A percentile compares a stretch with the other conserved stretches of the same genome.
Conservation (phyloP, 148 eudicot genomes). For the Cornus suecica region DNA sequence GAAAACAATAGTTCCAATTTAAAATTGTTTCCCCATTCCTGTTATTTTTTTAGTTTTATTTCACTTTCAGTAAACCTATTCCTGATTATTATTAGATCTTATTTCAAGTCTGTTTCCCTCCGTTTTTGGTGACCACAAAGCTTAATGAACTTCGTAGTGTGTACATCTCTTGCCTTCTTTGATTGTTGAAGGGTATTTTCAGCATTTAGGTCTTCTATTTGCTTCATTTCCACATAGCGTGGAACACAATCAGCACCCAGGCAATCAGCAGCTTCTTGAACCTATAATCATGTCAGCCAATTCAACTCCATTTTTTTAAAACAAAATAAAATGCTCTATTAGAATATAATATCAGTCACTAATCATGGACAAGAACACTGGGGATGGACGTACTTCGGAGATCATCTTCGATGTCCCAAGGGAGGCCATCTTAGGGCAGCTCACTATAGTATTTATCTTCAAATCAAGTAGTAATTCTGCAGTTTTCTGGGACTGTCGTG, state of each 20-base stretch:
- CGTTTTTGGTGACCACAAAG: constrained; percentile 1
- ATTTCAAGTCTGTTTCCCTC: background rate
- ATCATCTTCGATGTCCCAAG: constrained; percentile 64
- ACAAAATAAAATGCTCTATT: background rate
- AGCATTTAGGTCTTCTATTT: constrained; percentile 52
- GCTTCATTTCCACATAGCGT: constrained; percentile 72
- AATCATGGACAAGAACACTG: background rate
- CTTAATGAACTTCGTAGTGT: background rate
- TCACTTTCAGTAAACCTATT: background rate
- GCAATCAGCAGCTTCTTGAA: constrained; percentile 96
- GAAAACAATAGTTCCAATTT: background rate
- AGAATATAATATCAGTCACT: background rate
- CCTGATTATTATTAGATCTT: background rate
- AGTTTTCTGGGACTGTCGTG: constrained; percentile 81
- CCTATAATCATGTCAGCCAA: constrained; percentile 34
- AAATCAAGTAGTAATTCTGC: constrained; percentile 96
- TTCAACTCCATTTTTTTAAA: background rate
- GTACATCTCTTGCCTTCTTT: constrained; percentile 34
- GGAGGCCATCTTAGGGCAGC: constrained; percentile 64
- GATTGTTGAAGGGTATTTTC: constrained; percentile 45
- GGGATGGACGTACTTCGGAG: constrained; percentile 48
- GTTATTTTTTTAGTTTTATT: background rate
- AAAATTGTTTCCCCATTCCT: background rate
- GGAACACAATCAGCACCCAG: constrained; percentile 88
- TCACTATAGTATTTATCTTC: constrained; percentile 59